A percentile compares a stretch with the other conserved stretches of the same genome.
These are phyloP conservation scores for Termitomyces bulborhizus DNA, from an alignment of 768 basidiomycete genomes.

Conservation along the genomic window DNA sequence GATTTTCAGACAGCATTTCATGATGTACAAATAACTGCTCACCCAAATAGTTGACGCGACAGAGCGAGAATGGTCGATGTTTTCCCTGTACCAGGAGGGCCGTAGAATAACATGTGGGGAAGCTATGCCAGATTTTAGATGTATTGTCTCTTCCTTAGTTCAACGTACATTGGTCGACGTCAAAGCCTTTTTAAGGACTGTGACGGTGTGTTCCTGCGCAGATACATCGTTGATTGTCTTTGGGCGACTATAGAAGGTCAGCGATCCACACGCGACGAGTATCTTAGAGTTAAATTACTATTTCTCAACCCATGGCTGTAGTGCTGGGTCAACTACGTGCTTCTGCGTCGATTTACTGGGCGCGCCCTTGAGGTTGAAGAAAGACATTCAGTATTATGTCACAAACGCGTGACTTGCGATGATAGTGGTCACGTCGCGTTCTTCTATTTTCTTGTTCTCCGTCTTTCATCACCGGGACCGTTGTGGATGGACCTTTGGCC, in stretches of 20 bases:
- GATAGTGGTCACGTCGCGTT: conserved; percentile 34
- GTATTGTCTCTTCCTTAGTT: neutral
- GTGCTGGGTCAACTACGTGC: conserved; percentile 45
- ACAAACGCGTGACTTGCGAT: conserved; percentile 39
- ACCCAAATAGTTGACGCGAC: conserved; percentile 93
- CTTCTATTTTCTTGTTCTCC: conserved; percentile 16
- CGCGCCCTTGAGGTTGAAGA: conserved; percentile 50
- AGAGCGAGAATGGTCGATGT: conserved; percentile 97
- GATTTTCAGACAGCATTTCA: neutral
- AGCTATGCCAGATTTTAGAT: conserved; percentile 45
- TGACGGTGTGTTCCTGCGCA: conserved; percentile 93
- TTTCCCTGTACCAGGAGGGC: conserved; percentile 97
- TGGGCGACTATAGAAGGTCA: conserved; percentile 62
- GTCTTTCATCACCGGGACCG: conserved; percentile 11
- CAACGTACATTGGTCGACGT: conserved; percentile 79
- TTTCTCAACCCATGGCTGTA: conserved; percentile 98
- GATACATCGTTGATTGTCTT: conserved; percentile 98
- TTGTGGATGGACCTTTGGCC: conserved; percentile 21
- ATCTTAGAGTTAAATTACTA: conserved; percentile 56
- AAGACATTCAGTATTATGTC: conserved; percentile 48
- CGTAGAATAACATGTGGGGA: conserved; percentile 99
- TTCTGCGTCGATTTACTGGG: conserved; percentile 34
- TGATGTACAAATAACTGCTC: conserved; percentile 16
- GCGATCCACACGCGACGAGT: neutral
- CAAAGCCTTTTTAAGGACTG: conserved; percentile 86